phyloP scores from a whole-genome alignment of 1,284 basidiomycete genomes.

The Gymnopus androsaceus region DNA sequence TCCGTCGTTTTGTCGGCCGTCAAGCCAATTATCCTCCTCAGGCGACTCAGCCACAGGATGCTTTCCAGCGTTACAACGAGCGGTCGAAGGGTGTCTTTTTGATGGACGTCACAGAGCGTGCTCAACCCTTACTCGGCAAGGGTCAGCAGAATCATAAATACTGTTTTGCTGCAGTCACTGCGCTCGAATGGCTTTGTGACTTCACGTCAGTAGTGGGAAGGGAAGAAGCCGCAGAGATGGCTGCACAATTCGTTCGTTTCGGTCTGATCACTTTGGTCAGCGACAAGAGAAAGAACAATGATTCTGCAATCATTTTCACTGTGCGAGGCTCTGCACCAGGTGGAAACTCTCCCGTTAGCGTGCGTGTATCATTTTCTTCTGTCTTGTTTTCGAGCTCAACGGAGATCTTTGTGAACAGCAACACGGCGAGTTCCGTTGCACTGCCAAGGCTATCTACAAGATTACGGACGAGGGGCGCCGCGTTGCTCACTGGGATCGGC shows the following conservation, averaged over 20 bases:
- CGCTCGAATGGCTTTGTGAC: slow-evolving; percentile 96
- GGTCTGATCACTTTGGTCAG: slow-evolving; percentile 87
- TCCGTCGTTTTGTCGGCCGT: slow-evolving; percentile 91
- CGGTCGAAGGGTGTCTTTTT: slow-evolving; percentile 77
- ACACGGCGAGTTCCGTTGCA: slow-evolving; percentile 94
- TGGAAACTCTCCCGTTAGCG: slow-evolving; percentile 71
- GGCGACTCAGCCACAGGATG: slow-evolving; percentile 53
- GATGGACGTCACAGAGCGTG: slow-evolving; percentile 66
- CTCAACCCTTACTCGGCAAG: slow-evolving; percentile 53
- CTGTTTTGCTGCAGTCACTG: slow-evolving; percentile 85
- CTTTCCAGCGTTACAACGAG: slow-evolving; percentile 77
- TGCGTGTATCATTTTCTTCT: slow-evolving; percentile 39
- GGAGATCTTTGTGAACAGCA: slow-evolving; percentile 45
- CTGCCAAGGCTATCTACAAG: slow-evolving; percentile 91
- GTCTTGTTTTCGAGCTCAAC: slow-evolving; percentile 18
- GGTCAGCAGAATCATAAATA: slow-evolving; percentile 60
- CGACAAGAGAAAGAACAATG: slow-evolving; percentile 86
- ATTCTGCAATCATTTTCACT: slow-evolving; percentile 86
- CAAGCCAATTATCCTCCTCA: slow-evolving; percentile 74
- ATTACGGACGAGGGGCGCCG: slow-evolving; percentile 90
- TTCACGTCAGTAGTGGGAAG: slow-evolving; percentile 95
- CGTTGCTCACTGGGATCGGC: slow-evolving; percentile 79
- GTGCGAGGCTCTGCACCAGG: slow-evolving; percentile 80
- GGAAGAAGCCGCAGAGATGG: slow-evolving; percentile 97
- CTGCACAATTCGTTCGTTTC: slow-evolving; percentile 96